Evolutionary conservation across 2,329 filamentous ascomycete species (phyloP).

Genomic region (Fusarium sp.): DNA sequence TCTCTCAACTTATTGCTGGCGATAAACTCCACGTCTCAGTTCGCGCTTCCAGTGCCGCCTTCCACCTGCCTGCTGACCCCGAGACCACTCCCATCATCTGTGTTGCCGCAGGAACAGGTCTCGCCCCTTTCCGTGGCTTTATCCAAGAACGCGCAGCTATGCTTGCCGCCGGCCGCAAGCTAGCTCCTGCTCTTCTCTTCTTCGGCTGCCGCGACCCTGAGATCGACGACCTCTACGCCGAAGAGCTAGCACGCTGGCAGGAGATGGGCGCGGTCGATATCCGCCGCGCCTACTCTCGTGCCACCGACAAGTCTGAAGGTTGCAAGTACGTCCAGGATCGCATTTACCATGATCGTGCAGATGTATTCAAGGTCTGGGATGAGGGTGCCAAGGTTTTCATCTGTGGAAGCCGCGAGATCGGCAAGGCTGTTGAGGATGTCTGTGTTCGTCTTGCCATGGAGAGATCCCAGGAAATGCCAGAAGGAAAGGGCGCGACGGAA

Average conservation of each 20-base stretch:
- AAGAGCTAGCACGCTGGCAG: slow-evolving; percentile 71
- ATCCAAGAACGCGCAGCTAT: slow-evolving; percentile 70
- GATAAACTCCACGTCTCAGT: slow-evolving; percentile 64
- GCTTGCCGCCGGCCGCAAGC: slow-evolving; percentile 60
- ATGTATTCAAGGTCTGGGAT: slow-evolving; percentile 55
- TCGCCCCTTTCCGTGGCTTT: slow-evolving; percentile 74
- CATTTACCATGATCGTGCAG: slow-evolving; percentile 52
- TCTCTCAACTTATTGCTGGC: slow-evolving; percentile 60
- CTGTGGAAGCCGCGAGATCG: slow-evolving; percentile 69
- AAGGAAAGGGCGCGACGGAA: slow-evolving; percentile 46
- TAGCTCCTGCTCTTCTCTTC: slow-evolving; percentile 74
- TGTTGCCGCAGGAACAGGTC: slow-evolving; percentile 65
- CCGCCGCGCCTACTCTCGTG: slow-evolving; percentile 65
- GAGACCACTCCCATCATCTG: slow-evolving; percentile 63
- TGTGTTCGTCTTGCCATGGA: slow-evolving; percentile 52
- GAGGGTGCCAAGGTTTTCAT: slow-evolving; percentile 69
- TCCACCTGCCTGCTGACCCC: slow-evolving; percentile 61
- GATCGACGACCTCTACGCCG: slow-evolving; percentile 70
- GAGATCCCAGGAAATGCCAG: slow-evolving; percentile 45
- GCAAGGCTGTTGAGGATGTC: slow-evolving; percentile 59
- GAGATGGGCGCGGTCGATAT: slow-evolving; percentile 62
- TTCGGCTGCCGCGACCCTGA: slow-evolving; percentile 69
- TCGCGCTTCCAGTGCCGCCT: slow-evolving; percentile 58
- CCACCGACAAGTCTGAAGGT: slow-evolving; percentile 57
- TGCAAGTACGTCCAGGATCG: slow-evolving; percentile 63